Evolutionary conservation across 192 early-diverging fungal species (phyloP).

Genomic region (Coemansia sp.): DNA sequence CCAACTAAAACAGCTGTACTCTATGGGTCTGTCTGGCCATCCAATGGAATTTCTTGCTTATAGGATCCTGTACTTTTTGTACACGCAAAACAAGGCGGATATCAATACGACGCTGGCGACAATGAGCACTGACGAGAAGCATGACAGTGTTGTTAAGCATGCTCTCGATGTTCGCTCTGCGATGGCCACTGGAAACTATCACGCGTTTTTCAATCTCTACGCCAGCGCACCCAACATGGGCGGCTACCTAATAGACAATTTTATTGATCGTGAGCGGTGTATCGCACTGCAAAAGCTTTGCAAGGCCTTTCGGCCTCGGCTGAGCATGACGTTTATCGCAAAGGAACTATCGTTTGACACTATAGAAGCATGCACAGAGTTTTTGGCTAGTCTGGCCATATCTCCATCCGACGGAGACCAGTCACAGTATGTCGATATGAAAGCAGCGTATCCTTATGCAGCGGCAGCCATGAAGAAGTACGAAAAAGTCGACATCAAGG

Average conservation of each 20-base stretch:
- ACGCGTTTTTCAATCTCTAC: constrained; percentile 81
- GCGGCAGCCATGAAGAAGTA: constrained; percentile 61
- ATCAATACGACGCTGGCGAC: constrained; percentile 75
- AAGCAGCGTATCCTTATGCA: constrained; percentile 55
- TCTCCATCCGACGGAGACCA: constrained; percentile 30
- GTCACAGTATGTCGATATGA: constrained; percentile 57
- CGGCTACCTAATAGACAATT: constrained; percentile 89
- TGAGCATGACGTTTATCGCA: constrained; percentile 54
- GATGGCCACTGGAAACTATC: constrained; percentile 82
- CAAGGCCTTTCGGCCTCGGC: constrained; percentile 64
- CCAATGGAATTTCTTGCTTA: constrained; percentile 93
- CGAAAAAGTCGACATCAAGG: constrained; percentile 77
- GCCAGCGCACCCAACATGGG: constrained; percentile 79
- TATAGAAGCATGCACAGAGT: constrained; percentile 51
- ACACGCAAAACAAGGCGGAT: constrained; percentile 85
- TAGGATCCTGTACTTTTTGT: constrained; percentile 86
- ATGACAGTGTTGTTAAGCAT: constrained; percentile 66
- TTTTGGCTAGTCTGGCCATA: constrained; percentile 53
- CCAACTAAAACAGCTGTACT: constrained; percentile 88
- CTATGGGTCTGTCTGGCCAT: constrained; percentile 67
- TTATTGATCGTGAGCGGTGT: constrained; percentile 84
- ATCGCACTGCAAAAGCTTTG: constrained; percentile 72
- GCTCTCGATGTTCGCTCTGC: constrained; percentile 83
- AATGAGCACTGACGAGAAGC: constrained; percentile 69
- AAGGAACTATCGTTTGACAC: constrained; percentile 68